These are phyloP conservation scores for Pseudoneurospora amorphoporcata DNA, from an alignment of 495 filamentous ascomycete species.

Conservation along the genomic window DNA sequence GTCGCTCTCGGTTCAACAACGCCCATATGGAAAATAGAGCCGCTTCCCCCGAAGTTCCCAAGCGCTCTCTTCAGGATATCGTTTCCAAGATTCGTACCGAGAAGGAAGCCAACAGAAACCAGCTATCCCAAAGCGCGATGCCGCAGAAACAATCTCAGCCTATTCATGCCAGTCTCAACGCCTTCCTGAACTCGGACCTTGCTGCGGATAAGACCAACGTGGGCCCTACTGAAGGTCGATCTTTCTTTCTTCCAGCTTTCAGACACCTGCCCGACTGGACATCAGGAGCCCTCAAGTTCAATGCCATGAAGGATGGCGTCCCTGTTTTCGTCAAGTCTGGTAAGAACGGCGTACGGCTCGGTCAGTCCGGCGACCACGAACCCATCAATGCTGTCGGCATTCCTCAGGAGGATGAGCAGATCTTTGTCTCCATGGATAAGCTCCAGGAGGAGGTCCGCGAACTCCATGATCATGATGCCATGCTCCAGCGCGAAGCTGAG, in stretches of 20 bases:
- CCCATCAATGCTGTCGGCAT: constrained; percentile 29
- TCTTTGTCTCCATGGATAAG: constrained; percentile 45
- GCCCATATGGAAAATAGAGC: constrained; percentile 1
- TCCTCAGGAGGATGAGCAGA: constrained; percentile 37
- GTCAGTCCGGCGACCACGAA: constrained; percentile 23
- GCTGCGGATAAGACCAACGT: constrained; percentile 12
- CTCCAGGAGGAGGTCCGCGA: constrained; percentile 41
- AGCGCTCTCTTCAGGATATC: constrained; percentile 23
- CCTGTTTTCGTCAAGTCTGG: constrained; percentile 33
- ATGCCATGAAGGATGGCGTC: constrained; percentile 33
- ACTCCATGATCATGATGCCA: constrained; percentile 39
- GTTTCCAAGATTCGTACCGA: constrained; percentile 22
- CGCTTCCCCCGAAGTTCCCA: constrained; percentile 10
- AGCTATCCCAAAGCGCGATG: constrained; percentile 5
- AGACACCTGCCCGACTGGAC: constrained; percentile 38
- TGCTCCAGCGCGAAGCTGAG: constrained; percentile 37
- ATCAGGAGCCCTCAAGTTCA: constrained; percentile 33
- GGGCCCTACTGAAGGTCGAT: constrained; percentile 29
- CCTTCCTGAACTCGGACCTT: not conserved
- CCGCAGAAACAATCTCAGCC: constrained; percentile 13
- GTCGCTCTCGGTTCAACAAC: constrained; percentile 19
- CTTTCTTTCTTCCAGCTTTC: constrained; percentile 35
- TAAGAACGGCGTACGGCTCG: constrained; percentile 13
- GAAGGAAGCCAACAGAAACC: constrained; percentile 10
- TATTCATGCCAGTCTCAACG: not conserved